phyloP scores from a whole-genome alignment of 202 grass and related monocot genomes.

The Dendrocalamus latiflorus region DNA sequence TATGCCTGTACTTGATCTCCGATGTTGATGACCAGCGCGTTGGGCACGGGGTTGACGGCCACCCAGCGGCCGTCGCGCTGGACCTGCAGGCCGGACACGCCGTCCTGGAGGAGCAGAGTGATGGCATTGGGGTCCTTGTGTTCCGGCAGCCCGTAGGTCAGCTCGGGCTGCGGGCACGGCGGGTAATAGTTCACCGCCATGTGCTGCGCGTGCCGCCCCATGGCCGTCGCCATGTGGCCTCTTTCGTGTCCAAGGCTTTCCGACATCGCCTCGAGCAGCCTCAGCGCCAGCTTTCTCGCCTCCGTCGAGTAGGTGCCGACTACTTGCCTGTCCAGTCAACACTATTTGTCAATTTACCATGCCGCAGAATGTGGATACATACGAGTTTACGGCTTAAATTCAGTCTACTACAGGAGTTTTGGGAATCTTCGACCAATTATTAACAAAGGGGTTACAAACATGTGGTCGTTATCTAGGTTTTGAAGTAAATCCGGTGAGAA shows the following conservation, averaged over 20 bases:
- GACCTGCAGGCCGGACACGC: constrained; percentile 79
- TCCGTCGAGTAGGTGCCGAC: constrained; percentile 68
- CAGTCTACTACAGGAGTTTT: no score
- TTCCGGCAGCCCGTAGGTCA: constrained; percentile 74
- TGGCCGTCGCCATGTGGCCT: constrained; percentile 63
- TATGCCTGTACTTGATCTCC: constrained; percentile 73
- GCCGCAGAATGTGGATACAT: no score
- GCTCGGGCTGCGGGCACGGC: constrained; percentile 84
- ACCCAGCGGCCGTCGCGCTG: constrained; percentile 57
- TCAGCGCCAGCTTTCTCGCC: constrained; percentile 52
- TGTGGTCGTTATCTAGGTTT: no score
- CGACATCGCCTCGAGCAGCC: constrained; percentile 74
- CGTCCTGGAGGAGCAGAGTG: constrained; percentile 86
- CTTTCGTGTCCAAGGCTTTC: constrained; percentile 71
- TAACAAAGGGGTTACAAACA: no score
- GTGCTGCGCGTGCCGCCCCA: constrained; percentile 88
- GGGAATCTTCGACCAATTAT: no score
- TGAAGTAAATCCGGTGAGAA: no score
- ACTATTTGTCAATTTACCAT: no score
- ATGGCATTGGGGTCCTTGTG: constrained; percentile 97
- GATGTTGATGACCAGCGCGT: constrained; percentile 80
- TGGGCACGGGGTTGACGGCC: constrained; percentile 52
- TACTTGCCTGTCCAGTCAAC: constrained; percentile 33
- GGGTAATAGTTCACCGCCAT: constrained; percentile 98
- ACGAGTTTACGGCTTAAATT: no score